Percentiles rank a stretch among this genome's conserved stretches.
Evolutionary conservation across 2,329 filamentous ascomycete species (phyloP).

Genomic region (Amauroascus niger): DNA sequence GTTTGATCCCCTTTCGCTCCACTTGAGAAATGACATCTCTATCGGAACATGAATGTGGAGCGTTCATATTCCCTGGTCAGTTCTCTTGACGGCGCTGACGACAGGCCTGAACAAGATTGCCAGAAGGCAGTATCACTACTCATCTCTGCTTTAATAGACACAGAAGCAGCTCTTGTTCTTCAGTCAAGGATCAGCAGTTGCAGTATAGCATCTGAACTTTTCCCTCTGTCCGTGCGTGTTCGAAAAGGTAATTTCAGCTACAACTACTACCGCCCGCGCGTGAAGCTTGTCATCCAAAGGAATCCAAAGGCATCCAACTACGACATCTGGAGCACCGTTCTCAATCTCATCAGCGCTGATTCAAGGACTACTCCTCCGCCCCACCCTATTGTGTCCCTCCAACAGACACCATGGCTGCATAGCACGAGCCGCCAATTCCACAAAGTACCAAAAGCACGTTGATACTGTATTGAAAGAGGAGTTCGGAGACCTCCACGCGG

Average conservation of each 20-base stretch:
- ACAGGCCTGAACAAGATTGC: not conserved
- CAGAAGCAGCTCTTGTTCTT: slow-evolving; percentile 2
- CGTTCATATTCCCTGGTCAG: no score
- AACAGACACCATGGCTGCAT: slow-evolving; percentile 23
- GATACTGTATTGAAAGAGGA: slow-evolving; percentile 24
- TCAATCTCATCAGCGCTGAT: slow-evolving; percentile 8
- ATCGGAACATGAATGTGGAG: no score
- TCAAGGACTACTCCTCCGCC: slow-evolving; percentile 18
- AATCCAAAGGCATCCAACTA: slow-evolving; percentile 3
- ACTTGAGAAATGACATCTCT: no score
- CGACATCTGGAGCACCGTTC: slow-evolving; percentile 8
- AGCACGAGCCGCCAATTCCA: slow-evolving; percentile 25
- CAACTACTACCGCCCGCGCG: slow-evolving; percentile 5
- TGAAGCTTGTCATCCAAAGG: slow-evolving; percentile 12
- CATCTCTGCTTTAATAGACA: not conserved
- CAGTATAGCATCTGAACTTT: slow-evolving; percentile 2
- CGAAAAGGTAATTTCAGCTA: slow-evolving; percentile 8
- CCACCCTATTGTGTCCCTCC: slow-evolving; percentile 13
- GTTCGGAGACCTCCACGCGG: slow-evolving; percentile 19
- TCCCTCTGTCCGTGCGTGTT: not conserved
- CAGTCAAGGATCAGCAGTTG: not conserved
- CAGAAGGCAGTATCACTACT: slow-evolving; percentile 6
- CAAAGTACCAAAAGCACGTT: slow-evolving; percentile 23
- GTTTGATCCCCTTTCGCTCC: no score
- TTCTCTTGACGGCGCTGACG: not conserved